Evolutionary conservation across 1,284 basidiomycete species (phyloP).

Genomic region (Rhodotorula mucilaginosa): DNA sequence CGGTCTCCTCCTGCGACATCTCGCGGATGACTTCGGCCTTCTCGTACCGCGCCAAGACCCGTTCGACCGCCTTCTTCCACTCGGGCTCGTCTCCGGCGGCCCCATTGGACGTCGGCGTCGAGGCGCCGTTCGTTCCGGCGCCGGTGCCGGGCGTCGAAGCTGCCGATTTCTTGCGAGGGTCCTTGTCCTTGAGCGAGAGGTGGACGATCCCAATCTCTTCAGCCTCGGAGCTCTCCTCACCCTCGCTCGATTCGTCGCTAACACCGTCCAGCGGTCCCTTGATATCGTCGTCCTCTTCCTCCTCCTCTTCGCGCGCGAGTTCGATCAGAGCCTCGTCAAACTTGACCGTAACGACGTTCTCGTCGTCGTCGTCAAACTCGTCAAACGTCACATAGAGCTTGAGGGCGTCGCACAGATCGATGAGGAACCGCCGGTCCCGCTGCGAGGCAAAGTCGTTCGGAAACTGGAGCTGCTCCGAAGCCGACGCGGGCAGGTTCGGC

Average conservation of each 20-base stretch:
- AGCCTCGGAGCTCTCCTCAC: slow-evolving; percentile 42
- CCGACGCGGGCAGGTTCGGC: slow-evolving; percentile 15
- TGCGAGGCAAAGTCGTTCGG: slow-evolving; percentile 70
- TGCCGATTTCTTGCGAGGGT: slow-evolving; percentile 10
- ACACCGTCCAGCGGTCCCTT: slow-evolving; percentile 34
- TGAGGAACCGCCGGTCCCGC: slow-evolving; percentile 73
- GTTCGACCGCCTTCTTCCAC: slow-evolving; percentile 66
- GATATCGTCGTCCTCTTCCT: slow-evolving; percentile 32
- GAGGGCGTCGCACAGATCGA: slow-evolving; percentile 68
- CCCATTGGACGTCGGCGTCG: background rate
- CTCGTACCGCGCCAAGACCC: slow-evolving; percentile 82
- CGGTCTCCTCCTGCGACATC: slow-evolving; percentile 65
- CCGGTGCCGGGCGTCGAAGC: background rate
- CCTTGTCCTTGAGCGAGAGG: slow-evolving; percentile 46
- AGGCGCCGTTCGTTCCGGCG: slow-evolving; percentile 34
- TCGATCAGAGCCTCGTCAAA: slow-evolving; percentile 51
- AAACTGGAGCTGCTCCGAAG: slow-evolving; percentile 60
- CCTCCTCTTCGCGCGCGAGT: slow-evolving; percentile 46
- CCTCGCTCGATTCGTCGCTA: slow-evolving; percentile 35
- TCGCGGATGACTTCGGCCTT: slow-evolving; percentile 72
- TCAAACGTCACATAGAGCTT: slow-evolving; percentile 79
- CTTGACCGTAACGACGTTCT: slow-evolving; percentile 54
- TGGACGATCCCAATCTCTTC: slow-evolving; percentile 44
- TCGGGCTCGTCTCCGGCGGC: slow-evolving; percentile 53
- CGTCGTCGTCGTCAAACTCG: slow-evolving; percentile 79